These are phyloP conservation scores for Pachysandra terminalis DNA, from an alignment of 164 flowering plant genomes.

Conservation along the genomic window DNA sequence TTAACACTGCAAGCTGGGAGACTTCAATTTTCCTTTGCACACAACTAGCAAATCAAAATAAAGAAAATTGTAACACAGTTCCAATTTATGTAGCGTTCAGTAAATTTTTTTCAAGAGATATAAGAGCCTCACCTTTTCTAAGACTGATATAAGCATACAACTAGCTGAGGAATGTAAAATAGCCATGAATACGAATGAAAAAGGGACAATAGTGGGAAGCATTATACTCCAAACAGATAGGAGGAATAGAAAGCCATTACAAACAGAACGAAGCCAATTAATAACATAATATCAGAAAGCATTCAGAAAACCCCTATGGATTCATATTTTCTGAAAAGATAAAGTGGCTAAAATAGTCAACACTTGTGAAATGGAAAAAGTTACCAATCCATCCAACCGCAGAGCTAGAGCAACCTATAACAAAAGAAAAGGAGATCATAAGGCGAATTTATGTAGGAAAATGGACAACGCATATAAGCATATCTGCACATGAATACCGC, in stretches of 20 bases:
- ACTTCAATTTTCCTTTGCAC: too few relatives aligned
- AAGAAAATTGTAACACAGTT: too few relatives aligned
- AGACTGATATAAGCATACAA: too few relatives aligned
- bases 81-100: too few relatives aligned
- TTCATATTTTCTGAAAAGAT: not conserved
- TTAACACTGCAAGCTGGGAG: too few relatives aligned
- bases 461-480: not conserved
- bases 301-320: not conserved
- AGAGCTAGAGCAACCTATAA: conserved; percentile 91
- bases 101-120: not conserved
- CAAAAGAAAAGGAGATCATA: conserved; percentile 10
- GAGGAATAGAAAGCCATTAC: not conserved
- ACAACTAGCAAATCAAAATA: too few relatives aligned
- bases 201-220: too few relatives aligned
- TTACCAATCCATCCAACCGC: conserved; percentile 94
- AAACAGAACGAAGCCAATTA: not conserved
- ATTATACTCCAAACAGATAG: not conserved
- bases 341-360: too few relatives aligned
- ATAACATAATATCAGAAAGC: not conserved
- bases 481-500: conserved; percentile 47
- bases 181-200: too few relatives aligned
- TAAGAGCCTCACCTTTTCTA: not conserved
- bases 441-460: conserved; percentile 2
- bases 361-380: not conserved
- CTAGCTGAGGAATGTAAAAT: not conserved